Evolutionary conservation across 352 stramenopile species (phyloP).

Genomic region (Discostella stelligera): DNA sequence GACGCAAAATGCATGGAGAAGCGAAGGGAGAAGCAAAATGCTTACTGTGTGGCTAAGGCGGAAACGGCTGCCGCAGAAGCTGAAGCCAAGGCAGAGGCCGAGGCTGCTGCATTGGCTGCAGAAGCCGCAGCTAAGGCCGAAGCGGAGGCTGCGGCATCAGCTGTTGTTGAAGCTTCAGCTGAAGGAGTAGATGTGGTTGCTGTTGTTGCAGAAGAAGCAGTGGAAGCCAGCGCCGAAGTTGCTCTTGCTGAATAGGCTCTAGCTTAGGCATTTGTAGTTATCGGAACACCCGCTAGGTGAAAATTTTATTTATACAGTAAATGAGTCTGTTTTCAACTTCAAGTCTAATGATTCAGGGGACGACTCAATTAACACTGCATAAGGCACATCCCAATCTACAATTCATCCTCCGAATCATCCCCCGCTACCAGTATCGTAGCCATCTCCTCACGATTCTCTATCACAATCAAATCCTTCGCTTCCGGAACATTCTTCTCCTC

Average conservation of each 20-base stretch:
- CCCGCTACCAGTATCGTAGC: background rate
- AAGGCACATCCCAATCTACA: conserved; percentile 10
- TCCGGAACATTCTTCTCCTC: background rate
- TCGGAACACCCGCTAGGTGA: background rate
- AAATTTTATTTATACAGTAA: background rate
- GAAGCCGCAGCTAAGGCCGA: background rate
- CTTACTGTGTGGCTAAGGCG: conserved; percentile 19
- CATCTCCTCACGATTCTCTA: background rate
- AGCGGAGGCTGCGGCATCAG: background rate
- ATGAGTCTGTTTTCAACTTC: background rate
- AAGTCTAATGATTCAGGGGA: background rate
- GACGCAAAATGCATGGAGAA: conserved; percentile 26
- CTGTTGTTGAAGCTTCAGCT: background rate
- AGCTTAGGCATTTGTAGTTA: background rate
- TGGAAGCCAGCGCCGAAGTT: background rate
- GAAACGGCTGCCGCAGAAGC: conserved; percentile 9
- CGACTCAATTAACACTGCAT: background rate
- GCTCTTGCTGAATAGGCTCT: background rate
- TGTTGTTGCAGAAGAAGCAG: background rate
- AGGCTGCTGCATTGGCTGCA: background rate
- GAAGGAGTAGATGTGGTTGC: background rate
- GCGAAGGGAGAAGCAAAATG: conserved; percentile 29
- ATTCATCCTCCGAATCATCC: conserved; percentile 34
- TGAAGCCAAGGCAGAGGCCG: conserved; percentile 7
- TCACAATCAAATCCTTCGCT: background rate